phyloP scores from a whole-genome alignment of 345 rosid species.

The Eucalyptus pauciflora region DNA sequence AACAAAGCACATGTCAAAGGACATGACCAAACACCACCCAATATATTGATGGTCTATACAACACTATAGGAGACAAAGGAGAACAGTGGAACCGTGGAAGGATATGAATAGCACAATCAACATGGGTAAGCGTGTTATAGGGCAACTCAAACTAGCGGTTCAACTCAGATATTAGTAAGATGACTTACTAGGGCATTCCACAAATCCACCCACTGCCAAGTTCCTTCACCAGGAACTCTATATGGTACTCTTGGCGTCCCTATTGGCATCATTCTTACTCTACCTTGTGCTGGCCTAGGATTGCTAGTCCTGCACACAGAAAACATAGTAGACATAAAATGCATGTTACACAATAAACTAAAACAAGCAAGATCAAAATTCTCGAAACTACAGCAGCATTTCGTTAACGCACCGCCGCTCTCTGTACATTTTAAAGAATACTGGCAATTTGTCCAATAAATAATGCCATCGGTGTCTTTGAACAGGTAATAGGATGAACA shows the following conservation, averaged over 20 bases:
- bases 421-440: not conserved
- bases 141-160: not conserved
- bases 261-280: constrained; percentile 69
- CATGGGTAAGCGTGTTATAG: not conserved
- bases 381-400: not conserved
- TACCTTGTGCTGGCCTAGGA: constrained; percentile 37
- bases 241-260: constrained; percentile 75
- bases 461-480: not conserved
- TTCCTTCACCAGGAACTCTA: constrained; percentile 64
- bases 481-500: not conserved
- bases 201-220: constrained; percentile 87
- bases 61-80: not conserved
- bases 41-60: not conserved
- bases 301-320: constrained; percentile 11
- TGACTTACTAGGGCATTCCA: constrained; percentile 83
- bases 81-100: not conserved
- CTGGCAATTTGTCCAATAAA: not conserved
- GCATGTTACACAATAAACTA: not conserved
- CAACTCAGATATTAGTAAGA: not conserved
- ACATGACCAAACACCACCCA: not conserved
- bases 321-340: not conserved
- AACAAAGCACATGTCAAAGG: not conserved
- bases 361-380: not conserved
- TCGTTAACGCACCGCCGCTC: not conserved
- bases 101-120: not conserved